phyloP scores from a whole-genome alignment of 345 rosid species.

The Clausena lansium region DNA sequence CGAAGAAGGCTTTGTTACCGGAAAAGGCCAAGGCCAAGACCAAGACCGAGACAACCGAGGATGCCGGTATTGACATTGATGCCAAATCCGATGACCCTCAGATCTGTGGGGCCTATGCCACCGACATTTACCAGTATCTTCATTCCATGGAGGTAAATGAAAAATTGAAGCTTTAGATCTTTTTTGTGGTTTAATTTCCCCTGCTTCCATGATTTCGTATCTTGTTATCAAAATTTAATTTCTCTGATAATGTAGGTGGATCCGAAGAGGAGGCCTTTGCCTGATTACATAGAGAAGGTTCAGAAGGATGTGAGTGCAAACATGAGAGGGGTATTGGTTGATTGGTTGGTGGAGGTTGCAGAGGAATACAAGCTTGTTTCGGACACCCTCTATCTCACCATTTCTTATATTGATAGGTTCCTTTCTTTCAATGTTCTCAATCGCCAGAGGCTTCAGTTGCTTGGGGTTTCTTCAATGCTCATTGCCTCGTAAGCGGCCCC shows the following conservation, averaged over 20 bases:
- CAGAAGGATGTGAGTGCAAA: slow-evolving; percentile 59
- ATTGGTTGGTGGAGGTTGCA: slow-evolving; percentile 89
- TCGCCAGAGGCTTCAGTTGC: slow-evolving; percentile 65
- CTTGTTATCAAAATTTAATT: background rate
- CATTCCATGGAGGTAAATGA: slow-evolving; percentile 48
- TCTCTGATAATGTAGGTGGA: slow-evolving; percentile 37
- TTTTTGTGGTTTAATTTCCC: background rate
- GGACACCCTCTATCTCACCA: slow-evolving; percentile 55
- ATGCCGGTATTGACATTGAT: slow-evolving; percentile 29
- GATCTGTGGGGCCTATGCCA: slow-evolving; percentile 48
- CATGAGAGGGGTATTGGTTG: slow-evolving; percentile 77
- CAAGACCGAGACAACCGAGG: background rate
- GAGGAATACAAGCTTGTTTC: slow-evolving; percentile 70
- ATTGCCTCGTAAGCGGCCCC: slow-evolving; percentile 70
- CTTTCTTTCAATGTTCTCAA: slow-evolving; percentile 50
- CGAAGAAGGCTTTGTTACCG: slow-evolving; percentile 16
- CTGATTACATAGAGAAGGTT: slow-evolving; percentile 66
- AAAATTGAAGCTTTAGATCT: background rate
- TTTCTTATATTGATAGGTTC: slow-evolving; percentile 61
- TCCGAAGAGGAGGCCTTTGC: slow-evolving; percentile 53
- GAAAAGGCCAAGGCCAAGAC: background rate
- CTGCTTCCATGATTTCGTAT: background rate
- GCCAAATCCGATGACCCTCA: slow-evolving; percentile 46
- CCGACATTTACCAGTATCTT: slow-evolving; percentile 52
- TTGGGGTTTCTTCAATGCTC: slow-evolving; percentile 87